phyloP scores from a whole-genome alignment of 164 flowering plant genomes.

The Vitis riparia region DNA sequence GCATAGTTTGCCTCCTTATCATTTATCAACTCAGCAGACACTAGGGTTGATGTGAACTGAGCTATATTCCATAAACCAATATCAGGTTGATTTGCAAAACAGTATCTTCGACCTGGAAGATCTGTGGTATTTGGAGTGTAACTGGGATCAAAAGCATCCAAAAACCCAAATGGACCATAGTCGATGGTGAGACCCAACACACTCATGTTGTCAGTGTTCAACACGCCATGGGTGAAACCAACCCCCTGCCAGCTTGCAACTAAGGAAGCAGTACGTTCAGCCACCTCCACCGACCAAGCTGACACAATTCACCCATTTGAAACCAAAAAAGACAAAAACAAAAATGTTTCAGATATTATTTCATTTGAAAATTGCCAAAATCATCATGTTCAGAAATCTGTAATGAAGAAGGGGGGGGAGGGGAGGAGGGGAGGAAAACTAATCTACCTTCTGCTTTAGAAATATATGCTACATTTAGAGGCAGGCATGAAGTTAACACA shows the following conservation, averaged over 20 bases:
- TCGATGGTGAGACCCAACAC: conserved; percentile 94
- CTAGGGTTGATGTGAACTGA: conserved; percentile 73
- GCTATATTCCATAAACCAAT: conserved; percentile 95
- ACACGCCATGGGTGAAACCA: conserved; percentile 97
- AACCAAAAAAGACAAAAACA: background rate
- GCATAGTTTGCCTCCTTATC: conserved; percentile 90
- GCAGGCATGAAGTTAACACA: background rate
- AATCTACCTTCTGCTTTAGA: background rate
- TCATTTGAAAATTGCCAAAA: too few species aligned
- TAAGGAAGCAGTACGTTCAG: conserved; percentile 94
- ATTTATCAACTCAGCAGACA: conserved; percentile 73
- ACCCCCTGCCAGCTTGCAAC: conserved; percentile 98
- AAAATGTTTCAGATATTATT: too few species aligned
- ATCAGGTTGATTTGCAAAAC: conserved; percentile 99
- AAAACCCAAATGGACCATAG: conserved; percentile 97
- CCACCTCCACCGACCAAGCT: conserved; percentile 97
- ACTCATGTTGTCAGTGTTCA: conserved; percentile 98
- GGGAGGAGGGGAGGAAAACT: background rate
- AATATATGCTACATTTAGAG: background rate
- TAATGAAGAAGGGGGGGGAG: background rate
- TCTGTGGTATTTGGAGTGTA: conserved; percentile 98
- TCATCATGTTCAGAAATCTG: too few species aligned
- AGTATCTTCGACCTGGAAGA: conserved; percentile 98
- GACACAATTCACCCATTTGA: conserved; percentile 21
- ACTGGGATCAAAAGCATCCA: conserved; percentile 99